Percentiles rank a stretch among this genome's conserved stretches.
Conservation (phyloP, 129 eudicot genomes). For the Arctium minus region DNA sequence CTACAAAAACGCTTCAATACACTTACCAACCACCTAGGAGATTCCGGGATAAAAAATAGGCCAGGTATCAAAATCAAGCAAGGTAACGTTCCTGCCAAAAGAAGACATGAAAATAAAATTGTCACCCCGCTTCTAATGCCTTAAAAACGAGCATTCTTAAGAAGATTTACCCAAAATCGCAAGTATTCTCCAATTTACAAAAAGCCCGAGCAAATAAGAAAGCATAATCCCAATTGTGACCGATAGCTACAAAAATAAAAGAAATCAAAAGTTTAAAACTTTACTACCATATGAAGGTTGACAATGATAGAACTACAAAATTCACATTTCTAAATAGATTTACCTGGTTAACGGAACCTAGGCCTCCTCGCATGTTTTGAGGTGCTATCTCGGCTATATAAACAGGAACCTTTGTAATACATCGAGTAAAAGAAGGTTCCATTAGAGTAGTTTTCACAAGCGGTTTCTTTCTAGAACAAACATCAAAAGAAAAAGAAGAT, state of each 20-base stretch:
- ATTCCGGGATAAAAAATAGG: constrained; percentile 88
- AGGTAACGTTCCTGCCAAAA: constrained; percentile 68
- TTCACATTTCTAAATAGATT: neutral
- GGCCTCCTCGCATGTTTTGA: constrained; percentile 81
- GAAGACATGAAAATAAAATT: neutral
- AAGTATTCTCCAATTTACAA: constrained; percentile 77
- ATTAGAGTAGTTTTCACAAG: constrained; percentile 2
- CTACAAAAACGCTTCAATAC: neutral
- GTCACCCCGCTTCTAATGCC: neutral
- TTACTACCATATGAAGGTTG: neutral
- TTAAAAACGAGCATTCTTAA: neutral
- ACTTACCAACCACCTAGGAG: constrained; percentile 96
- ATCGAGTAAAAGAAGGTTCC: neutral
- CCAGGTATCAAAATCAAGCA: constrained; percentile 86
- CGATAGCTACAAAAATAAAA: constrained; percentile 50
- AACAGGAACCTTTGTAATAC: constrained; percentile 72
- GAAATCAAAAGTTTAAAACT: neutral
- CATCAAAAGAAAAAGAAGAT: neutral
- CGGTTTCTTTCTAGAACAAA: neutral
- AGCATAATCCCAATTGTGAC: constrained; percentile 91
- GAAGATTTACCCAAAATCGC: constrained; percentile 70
- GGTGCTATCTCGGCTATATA: constrained; percentile 97
- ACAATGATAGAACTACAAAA: neutral
- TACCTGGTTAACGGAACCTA: constrained; percentile 96
- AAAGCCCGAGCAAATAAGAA: constrained; percentile 81